A percentile compares a stretch with the other conserved stretches of the same genome.
phyloP scores from a whole-genome alignment of 2,329 filamentous ascomycete genomes.

The Raffaelea albimanens region DNA sequence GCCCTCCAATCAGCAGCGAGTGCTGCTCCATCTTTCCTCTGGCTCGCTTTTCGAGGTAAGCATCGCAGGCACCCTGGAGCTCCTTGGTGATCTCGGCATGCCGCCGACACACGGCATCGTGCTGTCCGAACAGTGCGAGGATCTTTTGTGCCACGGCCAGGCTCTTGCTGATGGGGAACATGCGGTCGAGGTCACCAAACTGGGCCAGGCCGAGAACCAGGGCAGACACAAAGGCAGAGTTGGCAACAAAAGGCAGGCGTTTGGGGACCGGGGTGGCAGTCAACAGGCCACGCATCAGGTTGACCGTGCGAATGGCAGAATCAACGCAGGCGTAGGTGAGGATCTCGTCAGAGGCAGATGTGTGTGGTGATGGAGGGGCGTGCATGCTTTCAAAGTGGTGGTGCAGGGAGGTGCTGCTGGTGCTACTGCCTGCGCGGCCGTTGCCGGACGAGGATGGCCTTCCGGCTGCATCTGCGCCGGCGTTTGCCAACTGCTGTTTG shows the following conservation, averaged over 20 bases:
- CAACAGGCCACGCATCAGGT: constrained; percentile 26
- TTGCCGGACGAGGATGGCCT: no score
- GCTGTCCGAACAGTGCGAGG: constrained; percentile 15
- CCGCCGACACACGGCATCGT: constrained; percentile 16
- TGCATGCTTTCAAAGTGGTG: no score
- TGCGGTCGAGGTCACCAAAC: constrained; percentile 32
- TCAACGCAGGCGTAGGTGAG: constrained; percentile 24
- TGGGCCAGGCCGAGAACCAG: constrained; percentile 33
- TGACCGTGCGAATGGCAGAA: constrained; percentile 25
- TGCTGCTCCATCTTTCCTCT: constrained; percentile 16
- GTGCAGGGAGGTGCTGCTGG: no score
- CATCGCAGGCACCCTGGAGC: constrained; percentile 16
- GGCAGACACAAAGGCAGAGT: constrained; percentile 33
- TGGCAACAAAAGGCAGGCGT: constrained; percentile 33
- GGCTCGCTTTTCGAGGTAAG: constrained; percentile 14
- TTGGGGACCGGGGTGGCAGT: constrained; percentile 23
- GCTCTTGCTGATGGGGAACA: constrained; percentile 21
- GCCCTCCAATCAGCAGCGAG: constrained; percentile 13
- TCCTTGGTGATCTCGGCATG: constrained; percentile 15
- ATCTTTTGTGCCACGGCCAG: constrained; percentile 15
- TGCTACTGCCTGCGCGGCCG: no score
- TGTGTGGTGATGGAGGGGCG: neutral
- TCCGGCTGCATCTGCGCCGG: no score
- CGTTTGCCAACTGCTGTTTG: no score
- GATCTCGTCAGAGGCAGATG: constrained; percentile 14